These are phyloP conservation scores for Theileria sp. DNA, from an alignment of 169 alveolate genomes.

Conservation along the genomic window DNA sequence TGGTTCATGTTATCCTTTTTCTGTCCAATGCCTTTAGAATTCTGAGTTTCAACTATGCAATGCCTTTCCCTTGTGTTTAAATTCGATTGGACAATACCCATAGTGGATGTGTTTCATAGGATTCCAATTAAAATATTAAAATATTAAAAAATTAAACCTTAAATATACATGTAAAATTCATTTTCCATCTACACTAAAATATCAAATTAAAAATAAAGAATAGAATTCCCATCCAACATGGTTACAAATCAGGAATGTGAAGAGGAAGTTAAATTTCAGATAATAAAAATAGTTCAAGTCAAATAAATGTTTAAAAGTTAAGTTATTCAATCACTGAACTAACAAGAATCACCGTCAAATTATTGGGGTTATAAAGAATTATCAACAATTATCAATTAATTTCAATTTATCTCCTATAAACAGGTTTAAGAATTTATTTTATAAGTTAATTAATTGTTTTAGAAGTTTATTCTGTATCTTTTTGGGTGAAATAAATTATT, in stretches of 20 bases:
- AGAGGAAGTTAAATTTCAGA: neutral
- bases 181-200: neutral
- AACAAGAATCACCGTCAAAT: no score
- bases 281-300: no score
- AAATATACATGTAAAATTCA: neutral
- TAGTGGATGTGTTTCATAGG: neutral
- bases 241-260: neutral
- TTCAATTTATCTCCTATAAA: neutral
- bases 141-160: neutral
- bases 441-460: neutral
- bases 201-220: neutral
- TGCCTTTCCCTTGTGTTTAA: neutral
- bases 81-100: constrained; percentile 22
- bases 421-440: no score
- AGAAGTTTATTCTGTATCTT: neutral
- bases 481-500: neutral
- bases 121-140: constrained; percentile 5
- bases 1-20: neutral
- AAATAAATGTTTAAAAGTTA: neutral
- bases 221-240: neutral
- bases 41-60: neutral
- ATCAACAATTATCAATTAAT: neutral
- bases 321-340: neutral
- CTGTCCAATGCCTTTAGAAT: neutral
- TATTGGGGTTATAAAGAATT: neutral